phyloP scores from a whole-genome alignment of 257 asterid genomes.

The Primulina tabacum region DNA sequence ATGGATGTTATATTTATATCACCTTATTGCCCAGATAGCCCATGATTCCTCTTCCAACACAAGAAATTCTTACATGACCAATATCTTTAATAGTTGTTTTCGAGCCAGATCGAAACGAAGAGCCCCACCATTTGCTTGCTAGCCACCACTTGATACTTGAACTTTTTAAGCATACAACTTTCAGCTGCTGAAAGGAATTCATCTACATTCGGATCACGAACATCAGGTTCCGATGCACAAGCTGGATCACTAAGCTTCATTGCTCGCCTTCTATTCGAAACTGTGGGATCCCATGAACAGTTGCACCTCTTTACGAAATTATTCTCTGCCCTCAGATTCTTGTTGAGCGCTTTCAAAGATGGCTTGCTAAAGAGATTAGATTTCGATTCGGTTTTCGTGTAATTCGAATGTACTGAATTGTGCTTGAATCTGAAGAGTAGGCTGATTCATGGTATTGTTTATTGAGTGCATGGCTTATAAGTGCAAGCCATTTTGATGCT shows the following conservation, averaged over 20 bases:
- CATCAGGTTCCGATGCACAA: slow-evolving; percentile 21
- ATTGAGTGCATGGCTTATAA: slow-evolving; percentile 79
- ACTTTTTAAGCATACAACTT: too few species aligned
- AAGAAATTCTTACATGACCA: slow-evolving; percentile 66
- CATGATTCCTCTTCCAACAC: slow-evolving; percentile 95
- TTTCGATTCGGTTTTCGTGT: neutral
- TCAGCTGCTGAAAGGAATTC: slow-evolving; percentile 25
- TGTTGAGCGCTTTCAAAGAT: slow-evolving; percentile 53
- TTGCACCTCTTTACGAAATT: slow-evolving; percentile 55
- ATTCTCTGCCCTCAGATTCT: slow-evolving; percentile 48
- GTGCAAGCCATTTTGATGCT: slow-evolving; percentile 84
- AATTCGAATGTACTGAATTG: slow-evolving; percentile 20
- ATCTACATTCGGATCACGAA: slow-evolving; percentile 17
- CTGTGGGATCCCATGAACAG: slow-evolving; percentile 29
- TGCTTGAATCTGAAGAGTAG: slow-evolving; percentile 26
- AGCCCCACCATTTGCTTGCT: slow-evolving; percentile 96
- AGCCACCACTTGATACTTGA: slow-evolving; percentile 54
- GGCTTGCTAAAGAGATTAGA: slow-evolving; percentile 50
- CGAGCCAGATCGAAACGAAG: slow-evolving; percentile 72
- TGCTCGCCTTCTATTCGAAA: slow-evolving; percentile 25
- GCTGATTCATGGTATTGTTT: slow-evolving; percentile 52
- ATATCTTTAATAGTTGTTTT: slow-evolving; percentile 59
- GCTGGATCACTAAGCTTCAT: slow-evolving; percentile 41
- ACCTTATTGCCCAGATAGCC: slow-evolving; percentile 96
- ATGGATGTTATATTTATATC: neutral